Evolutionary conservation across 805 yeast genomes (phyloP), one percentile per base, ranked within the genome.

Genomic region (Wickerhamiella lipophila): DNA sequence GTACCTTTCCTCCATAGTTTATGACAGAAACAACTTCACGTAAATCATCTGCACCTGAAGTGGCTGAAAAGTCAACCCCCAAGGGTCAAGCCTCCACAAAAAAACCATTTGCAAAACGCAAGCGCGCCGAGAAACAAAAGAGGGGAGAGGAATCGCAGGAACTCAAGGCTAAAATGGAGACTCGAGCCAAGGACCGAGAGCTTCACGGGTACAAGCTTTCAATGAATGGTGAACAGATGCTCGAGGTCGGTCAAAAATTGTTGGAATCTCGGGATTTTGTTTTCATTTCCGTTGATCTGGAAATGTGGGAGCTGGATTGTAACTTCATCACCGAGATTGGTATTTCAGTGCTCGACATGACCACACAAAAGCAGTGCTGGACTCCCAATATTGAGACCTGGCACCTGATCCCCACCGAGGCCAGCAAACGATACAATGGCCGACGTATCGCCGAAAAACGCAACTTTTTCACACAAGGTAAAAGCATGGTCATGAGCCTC

Each of bases 271-370:
- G 42, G 9, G 40, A 45, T 25, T 45, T 34, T 22, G 25, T 45
- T 11, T 36, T 45, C n/a, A 36, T 45, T 6, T 45, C 36, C 2
- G 9, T 45, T 1, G 48, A 45, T 26, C 36, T 45, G 22, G 48
- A 45, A 19, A 36, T 45, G 42, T 45, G 22, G 22, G 48, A 45
- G 25, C 29, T 35, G 3, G 36, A 25, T 21, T 11, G 42, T 1
- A 16, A 25, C 16, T 5, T 12, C 15, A 36, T 45, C 36, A 45
- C 48, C 4, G 48, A 45, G 23, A 45, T 45, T 26, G 48, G 48
- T n/a, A 19, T 45, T 21, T 26, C 48, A 5, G 22, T 26, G 13
- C 39, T 45, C 18, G 48, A 45, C n/a, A 29, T 35, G 42, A 19
- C 36, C 32, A 23, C 19, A 13, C 42, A 45, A 9, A 23, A 15